Evolutionary conservation across 1,284 basidiomycete species (phyloP).

Genomic region (Puccinia coronata): DNA sequence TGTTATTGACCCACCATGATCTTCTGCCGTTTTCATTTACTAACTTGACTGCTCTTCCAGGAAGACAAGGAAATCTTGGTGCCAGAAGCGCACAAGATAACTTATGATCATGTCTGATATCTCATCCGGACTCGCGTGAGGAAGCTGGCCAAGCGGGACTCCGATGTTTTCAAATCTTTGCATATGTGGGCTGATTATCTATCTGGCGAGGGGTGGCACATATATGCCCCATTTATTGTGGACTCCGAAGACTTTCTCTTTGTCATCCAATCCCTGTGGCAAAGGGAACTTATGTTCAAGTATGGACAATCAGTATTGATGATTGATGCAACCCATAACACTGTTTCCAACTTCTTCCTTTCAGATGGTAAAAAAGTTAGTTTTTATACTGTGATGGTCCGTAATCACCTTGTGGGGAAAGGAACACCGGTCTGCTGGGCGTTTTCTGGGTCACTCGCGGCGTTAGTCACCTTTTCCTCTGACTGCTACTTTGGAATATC

Average conservation of each 20-base stretch:
- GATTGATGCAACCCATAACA: neutral
- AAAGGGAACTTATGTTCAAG: neutral
- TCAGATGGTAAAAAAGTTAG: neutral
- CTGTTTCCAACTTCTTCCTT: neutral
- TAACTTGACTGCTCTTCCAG: too few species aligned
- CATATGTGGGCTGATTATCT: neutral
- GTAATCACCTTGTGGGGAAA: neutral
- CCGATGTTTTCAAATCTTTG: neutral
- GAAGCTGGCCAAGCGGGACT: neutral
- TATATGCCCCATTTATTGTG: neutral
- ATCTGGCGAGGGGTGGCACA: neutral
- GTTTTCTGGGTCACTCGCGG: neutral
- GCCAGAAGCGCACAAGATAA: neutral
- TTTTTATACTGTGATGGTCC: neutral
- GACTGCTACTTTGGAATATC: too few species aligned
- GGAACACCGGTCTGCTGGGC: neutral
- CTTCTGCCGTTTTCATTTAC: too few species aligned
- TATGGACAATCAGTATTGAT: neutral
- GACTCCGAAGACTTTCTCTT: neutral
- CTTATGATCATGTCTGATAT: neutral
- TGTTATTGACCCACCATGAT: too few species aligned
- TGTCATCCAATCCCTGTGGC: neutral
- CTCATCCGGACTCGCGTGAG: neutral
- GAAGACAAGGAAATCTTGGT: neutral
- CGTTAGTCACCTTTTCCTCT: neutral